These are phyloP conservation scores for Petasospora rhodanensis DNA, from an alignment of 1,139 yeast genomes.

Conservation along the genomic window DNA sequence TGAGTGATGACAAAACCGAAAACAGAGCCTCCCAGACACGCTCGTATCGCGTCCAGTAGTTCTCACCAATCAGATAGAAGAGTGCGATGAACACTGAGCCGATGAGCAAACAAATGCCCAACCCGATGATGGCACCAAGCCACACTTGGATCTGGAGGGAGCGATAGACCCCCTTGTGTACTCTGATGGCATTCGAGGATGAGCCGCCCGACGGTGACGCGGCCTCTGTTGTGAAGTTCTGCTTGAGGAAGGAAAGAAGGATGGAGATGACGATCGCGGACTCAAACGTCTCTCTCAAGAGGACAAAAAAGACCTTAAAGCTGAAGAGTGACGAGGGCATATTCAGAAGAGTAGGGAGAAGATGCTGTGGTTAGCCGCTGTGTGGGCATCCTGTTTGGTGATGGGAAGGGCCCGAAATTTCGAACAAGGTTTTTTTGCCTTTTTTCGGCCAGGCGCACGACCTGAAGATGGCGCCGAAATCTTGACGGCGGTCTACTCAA, in stretches of 20 bases:
- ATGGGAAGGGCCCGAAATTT: too few relatives aligned
- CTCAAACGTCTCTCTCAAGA: slow-evolving; percentile 79
- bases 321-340: slow-evolving; percentile 16
- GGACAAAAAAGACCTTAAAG: slow-evolving; percentile 58
- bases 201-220: slow-evolving; percentile 1
- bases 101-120: slow-evolving; percentile 59
- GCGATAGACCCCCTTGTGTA: slow-evolving; percentile 48
- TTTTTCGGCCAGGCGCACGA: too few relatives aligned
- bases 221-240: slow-evolving; percentile 43
- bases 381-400: too few relatives aligned
- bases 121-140: slow-evolving; percentile 65
- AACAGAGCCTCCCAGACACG: slow-evolving; percentile 87
- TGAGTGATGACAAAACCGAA: slow-evolving; percentile 65
- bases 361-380: slow-evolving; percentile 4
- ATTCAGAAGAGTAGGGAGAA: neutral
- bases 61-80: slow-evolving; percentile 65
- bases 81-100: slow-evolving; percentile 82
- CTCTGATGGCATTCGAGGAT: slow-evolving; percentile 8
- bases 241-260: slow-evolving; percentile 75
- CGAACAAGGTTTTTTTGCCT: too few relatives aligned
- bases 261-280: slow-evolving; percentile 83
- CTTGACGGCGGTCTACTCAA: too few relatives aligned
- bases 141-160: slow-evolving; percentile 64
- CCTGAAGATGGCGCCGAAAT: too few relatives aligned
- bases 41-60: slow-evolving; percentile 73